Evolutionary conservation across 371 early-diverging fungal genomes (phyloP).

Genomic region (Rhizomucor miehei): DNA sequence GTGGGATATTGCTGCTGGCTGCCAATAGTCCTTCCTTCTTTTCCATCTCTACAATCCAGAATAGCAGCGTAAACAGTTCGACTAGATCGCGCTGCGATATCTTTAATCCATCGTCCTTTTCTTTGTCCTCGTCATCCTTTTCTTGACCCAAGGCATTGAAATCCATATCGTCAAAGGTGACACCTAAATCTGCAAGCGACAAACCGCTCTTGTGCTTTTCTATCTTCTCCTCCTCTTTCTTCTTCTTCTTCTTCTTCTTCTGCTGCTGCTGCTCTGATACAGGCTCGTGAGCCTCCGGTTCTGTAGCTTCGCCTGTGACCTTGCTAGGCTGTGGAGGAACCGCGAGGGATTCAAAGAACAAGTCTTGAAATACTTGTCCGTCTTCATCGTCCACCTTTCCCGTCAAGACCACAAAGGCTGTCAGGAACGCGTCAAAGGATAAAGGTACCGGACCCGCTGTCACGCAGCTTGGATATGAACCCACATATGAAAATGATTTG

Average conservation of each 20-base stretch:
- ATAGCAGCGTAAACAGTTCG: conserved; percentile 22
- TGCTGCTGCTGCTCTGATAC: conserved; percentile 7
- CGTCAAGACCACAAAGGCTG: conserved; percentile 33
- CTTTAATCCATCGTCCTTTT: conserved; percentile 3
- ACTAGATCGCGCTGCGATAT: conserved; percentile 24
- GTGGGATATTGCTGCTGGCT: not conserved
- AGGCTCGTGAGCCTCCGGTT: too few species aligned
- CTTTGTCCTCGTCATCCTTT: conserved; percentile 2
- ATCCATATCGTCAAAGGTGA: conserved; percentile 36
- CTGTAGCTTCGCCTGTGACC: too few species aligned
- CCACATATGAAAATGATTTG: conserved; percentile 45
- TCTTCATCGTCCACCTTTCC: conserved; percentile 36
- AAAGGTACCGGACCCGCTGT: conserved; percentile 17
- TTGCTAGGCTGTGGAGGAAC: conserved; percentile 8
- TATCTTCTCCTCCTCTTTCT: not conserved
- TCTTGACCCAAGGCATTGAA: conserved; percentile 6
- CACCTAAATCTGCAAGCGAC: conserved; percentile 37
- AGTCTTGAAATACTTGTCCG: conserved; percentile 24
- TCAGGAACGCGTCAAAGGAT: conserved; percentile 35
- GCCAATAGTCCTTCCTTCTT: conserved; percentile 7
- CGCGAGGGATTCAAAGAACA: conserved; percentile 46
- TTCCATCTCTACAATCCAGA: conserved; percentile 40
- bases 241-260: not conserved
- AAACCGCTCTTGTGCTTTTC: conserved; percentile 13
- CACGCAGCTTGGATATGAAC: conserved; percentile 31